Conservation (phyloP, 1,139 yeast species). For the Lodderomyces jiufengensis region DNA sequence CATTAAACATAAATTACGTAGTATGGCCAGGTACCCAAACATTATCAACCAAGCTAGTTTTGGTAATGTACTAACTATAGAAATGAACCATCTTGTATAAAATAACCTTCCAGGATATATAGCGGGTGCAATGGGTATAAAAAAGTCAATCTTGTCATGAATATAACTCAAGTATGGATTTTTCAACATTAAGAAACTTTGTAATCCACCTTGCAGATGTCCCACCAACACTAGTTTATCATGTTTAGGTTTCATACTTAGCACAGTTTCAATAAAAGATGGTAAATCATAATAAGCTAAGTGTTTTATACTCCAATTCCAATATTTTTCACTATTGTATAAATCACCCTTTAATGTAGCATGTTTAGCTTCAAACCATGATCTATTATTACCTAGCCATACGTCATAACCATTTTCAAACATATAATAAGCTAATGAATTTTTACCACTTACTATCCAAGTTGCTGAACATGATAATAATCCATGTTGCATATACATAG, state of each 20-base stretch:
- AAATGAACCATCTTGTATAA: conserved; percentile 52
- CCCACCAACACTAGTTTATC: conserved; percentile 62
- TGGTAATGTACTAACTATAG: conserved; percentile 47
- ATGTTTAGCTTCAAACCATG: conserved; percentile 76
- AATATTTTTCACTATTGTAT: conserved; percentile 49
- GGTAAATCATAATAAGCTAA: conserved; percentile 79
- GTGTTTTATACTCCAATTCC: conserved; percentile 87
- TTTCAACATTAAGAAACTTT: conserved; percentile 59
- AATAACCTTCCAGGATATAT: conserved; percentile 78
- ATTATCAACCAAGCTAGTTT: conserved; percentile 37
- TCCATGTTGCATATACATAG: conserved; percentile 80
- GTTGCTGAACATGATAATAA: conserved; percentile 84
- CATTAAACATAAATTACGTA: conserved; percentile 54
- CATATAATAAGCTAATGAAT: conserved; percentile 69
- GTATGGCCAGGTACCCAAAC: conserved; percentile 60
- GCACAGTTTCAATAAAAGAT: conserved; percentile 61
- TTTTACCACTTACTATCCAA: conserved; percentile 70
- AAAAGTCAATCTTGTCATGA: conserved; percentile 55
- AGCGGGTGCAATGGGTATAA: conserved; percentile 86
- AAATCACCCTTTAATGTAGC: conserved; percentile 31
- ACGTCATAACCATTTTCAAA: conserved; percentile 72
- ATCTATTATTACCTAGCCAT: conserved; percentile 91
- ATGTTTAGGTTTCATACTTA: conserved; percentile 37
- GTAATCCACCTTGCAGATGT: conserved; percentile 94
- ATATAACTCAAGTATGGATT: conserved; percentile 27